Evolutionary conservation across 2,329 filamentous ascomycete genomes (phyloP).

Genomic region (Cladophialophora bantiana): DNA sequence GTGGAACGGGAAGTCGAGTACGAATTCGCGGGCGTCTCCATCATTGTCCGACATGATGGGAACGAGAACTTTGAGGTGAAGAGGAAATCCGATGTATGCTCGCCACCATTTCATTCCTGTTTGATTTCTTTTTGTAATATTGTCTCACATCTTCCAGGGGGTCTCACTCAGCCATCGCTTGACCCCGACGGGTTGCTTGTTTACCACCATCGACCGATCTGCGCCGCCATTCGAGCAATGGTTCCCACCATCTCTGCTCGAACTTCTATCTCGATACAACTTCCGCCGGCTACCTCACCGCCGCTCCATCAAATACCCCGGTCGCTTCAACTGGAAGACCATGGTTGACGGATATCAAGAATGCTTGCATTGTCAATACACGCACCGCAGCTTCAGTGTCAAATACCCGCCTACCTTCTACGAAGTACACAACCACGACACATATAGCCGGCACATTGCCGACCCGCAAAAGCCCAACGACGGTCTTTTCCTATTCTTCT

Average conservation of each 20-base stretch:
- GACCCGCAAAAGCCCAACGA: slow-evolving; percentile 61
- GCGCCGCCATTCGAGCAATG: slow-evolving; percentile 60
- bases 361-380: slow-evolving; percentile 66
- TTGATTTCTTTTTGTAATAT: not conserved
- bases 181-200: slow-evolving; percentile 61
- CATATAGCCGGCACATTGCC: slow-evolving; percentile 64
- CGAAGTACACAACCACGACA: slow-evolving; percentile 60
- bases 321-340: slow-evolving; percentile 66
- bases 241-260: slow-evolving; percentile 59
- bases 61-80: slow-evolving; percentile 36
- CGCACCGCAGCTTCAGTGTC: slow-evolving; percentile 63
- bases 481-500: slow-evolving; percentile 65
- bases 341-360: slow-evolving; percentile 68
- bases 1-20: slow-evolving; percentile 54
- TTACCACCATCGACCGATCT: slow-evolving; percentile 58
- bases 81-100: slow-evolving; percentile 36
- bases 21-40: slow-evolving; percentile 53
- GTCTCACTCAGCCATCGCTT: slow-evolving; percentile 49
- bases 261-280: slow-evolving; percentile 57
- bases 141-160: slow-evolving; percentile 37
- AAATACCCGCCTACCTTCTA: slow-evolving; percentile 64
- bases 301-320: slow-evolving; percentile 62
- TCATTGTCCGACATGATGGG: slow-evolving; percentile 30
- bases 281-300: slow-evolving; percentile 62
- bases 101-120: not conserved